Conservation (phyloP, 805 yeast species). For the Wickerhamomyces ciferrii region DNA sequence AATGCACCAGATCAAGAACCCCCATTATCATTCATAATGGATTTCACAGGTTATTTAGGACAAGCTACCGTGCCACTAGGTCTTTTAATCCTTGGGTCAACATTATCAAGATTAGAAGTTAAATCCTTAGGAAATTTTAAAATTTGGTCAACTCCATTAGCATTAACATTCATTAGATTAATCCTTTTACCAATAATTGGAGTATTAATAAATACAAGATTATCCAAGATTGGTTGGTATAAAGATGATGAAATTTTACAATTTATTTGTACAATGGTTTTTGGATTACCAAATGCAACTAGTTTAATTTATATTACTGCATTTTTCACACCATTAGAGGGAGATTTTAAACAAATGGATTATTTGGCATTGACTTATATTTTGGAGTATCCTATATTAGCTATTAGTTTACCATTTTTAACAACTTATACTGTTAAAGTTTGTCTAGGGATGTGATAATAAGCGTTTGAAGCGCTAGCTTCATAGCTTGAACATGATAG, state of each 20-base stretch:
- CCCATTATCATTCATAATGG: slow-evolving; percentile 82
- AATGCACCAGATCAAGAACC: slow-evolving; percentile 86
- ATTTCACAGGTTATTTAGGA: slow-evolving; percentile 73
- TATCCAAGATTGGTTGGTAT: slow-evolving; percentile 66
- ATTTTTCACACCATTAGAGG: slow-evolving; percentile 58
- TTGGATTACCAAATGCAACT: slow-evolving; percentile 88
- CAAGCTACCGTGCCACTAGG: slow-evolving; percentile 92
- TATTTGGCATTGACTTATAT: slow-evolving; percentile 19
- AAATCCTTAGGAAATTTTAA: slow-evolving; percentile 27
- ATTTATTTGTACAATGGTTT: slow-evolving; percentile 70
- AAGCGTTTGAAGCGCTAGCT: too few species aligned
- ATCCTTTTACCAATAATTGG: slow-evolving; percentile 82
- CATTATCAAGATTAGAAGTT: slow-evolving; percentile 65
- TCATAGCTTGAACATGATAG: too few species aligned
- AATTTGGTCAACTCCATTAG: slow-evolving; percentile 43
- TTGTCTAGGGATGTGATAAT: background rate
- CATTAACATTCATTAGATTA: slow-evolving; percentile 53
- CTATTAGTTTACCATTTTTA: slow-evolving; percentile 20
- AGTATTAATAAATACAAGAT: slow-evolving; percentile 53
- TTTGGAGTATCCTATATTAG: slow-evolving; percentile 17
- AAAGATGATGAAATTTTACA: slow-evolving; percentile 48
- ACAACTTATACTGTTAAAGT: slow-evolving; percentile 12
- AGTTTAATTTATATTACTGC: slow-evolving; percentile 85
- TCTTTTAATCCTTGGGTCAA: slow-evolving; percentile 77
- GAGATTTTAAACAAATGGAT: slow-evolving; percentile 16